These are phyloP conservation scores for Durusdinium trenchii DNA, from an alignment of 73 alveolate species.

Conservation along the genomic window DNA sequence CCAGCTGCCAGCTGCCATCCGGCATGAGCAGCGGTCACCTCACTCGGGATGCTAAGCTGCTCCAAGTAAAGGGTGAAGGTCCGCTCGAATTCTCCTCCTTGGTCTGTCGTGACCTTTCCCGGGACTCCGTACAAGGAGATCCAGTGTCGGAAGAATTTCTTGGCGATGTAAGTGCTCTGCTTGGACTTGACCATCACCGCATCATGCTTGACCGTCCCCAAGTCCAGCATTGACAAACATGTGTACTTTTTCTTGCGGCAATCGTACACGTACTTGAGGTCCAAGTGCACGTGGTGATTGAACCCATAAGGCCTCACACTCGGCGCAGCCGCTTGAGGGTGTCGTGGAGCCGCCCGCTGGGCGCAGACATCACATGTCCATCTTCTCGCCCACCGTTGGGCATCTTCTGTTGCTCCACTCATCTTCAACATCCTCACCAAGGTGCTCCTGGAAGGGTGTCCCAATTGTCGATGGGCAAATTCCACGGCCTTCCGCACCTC, in stretches of 20 bases:
- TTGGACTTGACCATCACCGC: background rate
- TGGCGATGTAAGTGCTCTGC: background rate
- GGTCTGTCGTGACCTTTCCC: no score
- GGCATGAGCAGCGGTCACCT: no score
- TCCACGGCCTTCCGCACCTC: background rate
- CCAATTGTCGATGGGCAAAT: background rate
- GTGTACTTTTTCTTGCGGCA: background rate
- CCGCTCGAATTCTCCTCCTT: no score
- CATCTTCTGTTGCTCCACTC: no score
- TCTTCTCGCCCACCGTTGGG: background rate
- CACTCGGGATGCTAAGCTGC: no score
- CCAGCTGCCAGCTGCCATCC: no score
- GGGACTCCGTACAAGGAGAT: no score
- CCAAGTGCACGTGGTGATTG: background rate
- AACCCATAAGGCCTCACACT: no score
- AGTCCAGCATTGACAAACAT: background rate
- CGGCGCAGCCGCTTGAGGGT: no score
- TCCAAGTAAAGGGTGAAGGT: no score
- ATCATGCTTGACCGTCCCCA: conserved; percentile 20
- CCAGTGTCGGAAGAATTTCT: background rate
- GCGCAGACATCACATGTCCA: background rate
- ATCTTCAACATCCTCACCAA: background rate
- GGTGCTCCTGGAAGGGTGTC: background rate
- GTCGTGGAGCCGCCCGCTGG: no score
- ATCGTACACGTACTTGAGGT: background rate